Base-by-base conservation (phyloP, 495 filamentous ascomycete species). In the Podospora conica region DNA sequence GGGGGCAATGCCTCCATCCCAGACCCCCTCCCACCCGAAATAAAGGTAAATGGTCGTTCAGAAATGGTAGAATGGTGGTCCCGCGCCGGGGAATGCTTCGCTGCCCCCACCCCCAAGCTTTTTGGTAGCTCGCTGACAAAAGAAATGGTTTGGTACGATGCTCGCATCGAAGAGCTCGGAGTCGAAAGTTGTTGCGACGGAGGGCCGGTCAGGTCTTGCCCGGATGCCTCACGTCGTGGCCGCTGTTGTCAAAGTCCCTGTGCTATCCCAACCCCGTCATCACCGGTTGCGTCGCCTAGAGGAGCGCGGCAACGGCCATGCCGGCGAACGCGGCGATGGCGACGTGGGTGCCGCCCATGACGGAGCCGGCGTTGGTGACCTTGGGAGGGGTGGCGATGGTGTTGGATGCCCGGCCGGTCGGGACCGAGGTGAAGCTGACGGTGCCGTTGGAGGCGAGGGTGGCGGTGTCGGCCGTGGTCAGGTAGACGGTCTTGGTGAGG, bases 401-500 rank as follows among this genome's bases (percentile, higher is more conserved):
- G 25, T 70, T 67, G 58, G 65, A 66, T 61, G 64, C 70, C 9
- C 76, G 74, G 53, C 66, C 63, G 40, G 65, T 58, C 60, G 66
- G 66, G 8, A 76, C 74, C 40, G 69, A 72, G 40, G 25, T 68
- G 33, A 68, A 55, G 55, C 60, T 59, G 69, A 65, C 72, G 24
- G 74, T 75, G 65, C 60, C 64, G 12, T 69, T 74, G 69, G 66
- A 65, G 40, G 73, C 61, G 33, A 69, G 33, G 48, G 65, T 56
- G 55, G 67, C 63, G 29, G 69, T 65, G 23, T 70, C 73, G 61
- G 70, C 70, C 61, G 70, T 74, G 54, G 61, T 76, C 64, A 84
- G 79, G 63, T 79, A 85, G 74, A 85, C 73, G 21, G 81, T 84
- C 72, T 80, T 78, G 68, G 82, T 85, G 70, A 83, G 76, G 31